Evolutionary conservation across 225 moss, liverwort and hornwort genomes (phyloP), one percentile per base, ranked within the genome.

Genomic region (Rhytidiadelphus loreus): DNA sequence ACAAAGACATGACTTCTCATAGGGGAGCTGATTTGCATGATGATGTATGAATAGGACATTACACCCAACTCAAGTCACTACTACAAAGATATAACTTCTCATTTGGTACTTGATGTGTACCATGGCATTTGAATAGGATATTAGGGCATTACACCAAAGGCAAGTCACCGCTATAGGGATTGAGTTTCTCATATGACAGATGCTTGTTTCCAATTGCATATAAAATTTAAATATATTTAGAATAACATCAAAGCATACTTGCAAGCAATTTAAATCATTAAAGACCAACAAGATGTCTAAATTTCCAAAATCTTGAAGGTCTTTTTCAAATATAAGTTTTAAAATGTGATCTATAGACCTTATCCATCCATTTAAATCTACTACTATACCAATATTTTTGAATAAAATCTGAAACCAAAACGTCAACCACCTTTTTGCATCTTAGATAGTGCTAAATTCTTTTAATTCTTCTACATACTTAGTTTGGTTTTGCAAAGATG

Each of bases 1-100:
- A 29, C 17, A 44, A 72, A 28, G 44, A 44, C 3, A 10, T 28
- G 6, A 44, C 16, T 2, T 44, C 4, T 28, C 1, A 13, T 16
- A 4, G 43, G 9, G 1, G 10, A 44, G 17, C 48, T 4, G 20
- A 20, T 20, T 12, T 74, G 3, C 32, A 48, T 48, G 12, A 48
- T 74, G 46, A 20, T 2, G 3, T 48, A 19, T 0, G 1, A 46
- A 11, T 48, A 12, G 1, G 32, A 74, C 16, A 44, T 6, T 44
- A 16, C 0, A 3, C 16, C 21, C 3, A 66, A 28, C 0, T 2
- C 43, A 72, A 72, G 16, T 44, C 4, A 43, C 1, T 71, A 2
- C 28, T 16, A 28, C 16, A 43, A 71, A 71, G 43, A 43, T 1
- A 9, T 26, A 9, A 43, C 43, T 3, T 71, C 7, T 43, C 1